Evolutionary conservation across 176 grass and related monocot species (phyloP), one percentile per base, ranked within the genome.

Genomic region (Juncus inflexus): DNA sequence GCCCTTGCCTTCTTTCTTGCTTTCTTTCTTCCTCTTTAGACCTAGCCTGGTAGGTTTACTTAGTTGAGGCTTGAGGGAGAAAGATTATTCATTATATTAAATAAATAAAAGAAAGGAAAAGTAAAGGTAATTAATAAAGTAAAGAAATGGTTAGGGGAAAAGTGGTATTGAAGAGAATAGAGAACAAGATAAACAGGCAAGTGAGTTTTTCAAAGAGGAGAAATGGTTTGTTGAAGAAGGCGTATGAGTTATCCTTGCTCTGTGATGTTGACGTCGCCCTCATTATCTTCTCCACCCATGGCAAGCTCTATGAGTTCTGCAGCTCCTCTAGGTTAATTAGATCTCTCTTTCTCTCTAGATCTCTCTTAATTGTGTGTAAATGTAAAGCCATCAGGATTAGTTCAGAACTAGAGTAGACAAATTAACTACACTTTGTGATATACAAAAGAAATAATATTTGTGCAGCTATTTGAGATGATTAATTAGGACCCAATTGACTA

Each of bases 101-200:
- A 28, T 28, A 1, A 28, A 28, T 28, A 28, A 28, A 28, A 28
- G 19, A 28, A 40, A 28, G 19, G 19, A 1, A 28, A 28, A 28
- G 19, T 28, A 1, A 28, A 28, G 19, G 19, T 0, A 28, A 28
- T 1, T 28, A 28, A 28, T 28, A 28, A 28, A 28, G 19, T 1
- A 28, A 15, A 35, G 7, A 49, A 64, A 92, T 92, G 89, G 89
- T 84, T 9, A 77, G 89, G 54, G 89, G 89, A 19, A 92, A 77
- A 76, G 89, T 91, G 37, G 81, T 83, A 74, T 67, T 91, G 74
- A 83, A 91, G 84, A 78, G 81, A 84, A 91, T 91, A 64, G 89
- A 91, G 74, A 91, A 91, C 84, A 91, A 91, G 89, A 91, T 84
- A 63, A 91, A 79, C 84, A 70, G 89, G 66, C 89, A 91, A 75